Base-by-base conservation (phyloP, 208 protist species). In the Angomonas deanei region DNA sequence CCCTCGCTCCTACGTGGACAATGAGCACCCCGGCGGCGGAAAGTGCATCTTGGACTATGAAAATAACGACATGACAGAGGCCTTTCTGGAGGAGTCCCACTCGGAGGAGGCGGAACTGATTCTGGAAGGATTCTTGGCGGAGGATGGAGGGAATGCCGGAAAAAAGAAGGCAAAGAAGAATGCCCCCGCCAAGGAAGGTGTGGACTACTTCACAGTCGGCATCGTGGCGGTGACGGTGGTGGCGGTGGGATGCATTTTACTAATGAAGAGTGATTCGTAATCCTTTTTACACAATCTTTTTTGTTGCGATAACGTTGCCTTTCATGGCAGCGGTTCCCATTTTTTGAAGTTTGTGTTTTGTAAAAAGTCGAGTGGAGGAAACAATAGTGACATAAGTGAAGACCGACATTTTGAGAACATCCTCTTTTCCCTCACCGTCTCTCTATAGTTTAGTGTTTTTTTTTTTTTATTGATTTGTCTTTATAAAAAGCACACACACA, bases 21-120 rank as follows among this genome's bases (percentile, higher is more conserved):
- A 72, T 28, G 33, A 66, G 49, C 67, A 72, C 67, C 67, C 67
- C 46, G 67, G 60, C 36, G 67, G 67, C 27, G 47, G 39, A 27
- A 31, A 66, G 15, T 32, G 46, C 38, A 49, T 72, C 42, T 32
- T 56, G 1, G 46, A 61, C 19, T 56, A 62, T 39, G 58, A 49
- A 42, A 49, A 46, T 23, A 27, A 62, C 10, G 58, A 72, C 27
- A 72, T 72, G 28, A 66, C 60, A 5, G 38, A 39, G 15, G 48
- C 48, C 26, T 72, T 72, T 38, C 4, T 26, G 13, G 57, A 70
- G 8, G 67, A 55, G 28, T 58, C 54, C 46, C 67, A 72, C 67
- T 72, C 67, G 24, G 34, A 34, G 36, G 55, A 70, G 36, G 65
- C 65, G 10, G 47, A 21, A 21, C 11, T 24, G 46, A 63, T 70